These are phyloP conservation scores for thale cress (Arabidopsis thaliana) DNA, from an alignment of 345 rosid species.

Conservation along the genomic window DNA sequence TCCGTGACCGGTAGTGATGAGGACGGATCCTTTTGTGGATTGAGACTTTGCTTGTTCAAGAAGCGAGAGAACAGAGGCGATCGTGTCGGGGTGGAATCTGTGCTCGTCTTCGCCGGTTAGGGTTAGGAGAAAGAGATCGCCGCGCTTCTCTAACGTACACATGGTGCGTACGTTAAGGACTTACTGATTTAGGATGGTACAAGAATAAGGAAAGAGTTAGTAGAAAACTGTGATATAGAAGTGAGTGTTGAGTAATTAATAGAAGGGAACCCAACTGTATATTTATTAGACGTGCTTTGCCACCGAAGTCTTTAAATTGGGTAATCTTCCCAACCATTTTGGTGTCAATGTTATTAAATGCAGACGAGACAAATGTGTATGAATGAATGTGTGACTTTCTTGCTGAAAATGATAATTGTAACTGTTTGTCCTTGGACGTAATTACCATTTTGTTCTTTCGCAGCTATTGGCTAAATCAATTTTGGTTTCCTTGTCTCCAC, in stretches of 20 bases:
- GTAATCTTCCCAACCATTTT: constrained; percentile 43
- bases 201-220: background rate
- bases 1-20: constrained; percentile 69
- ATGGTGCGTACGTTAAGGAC: constrained; percentile 41
- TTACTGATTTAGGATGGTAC: constrained; percentile 2
- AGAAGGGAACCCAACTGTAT: constrained; percentile 12
- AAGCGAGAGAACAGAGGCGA: constrained; percentile 56
- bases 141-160: constrained; percentile 69
- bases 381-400: constrained; percentile 1
- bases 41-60: constrained; percentile 59
- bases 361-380: background rate
- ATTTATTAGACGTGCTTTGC: constrained; percentile 23
- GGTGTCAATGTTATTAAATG: constrained; percentile 26
- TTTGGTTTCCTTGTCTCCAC: background rate
- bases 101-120: constrained; percentile 70
- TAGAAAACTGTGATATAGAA: constrained; percentile 11
- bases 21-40: constrained; percentile 68
- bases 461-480: background rate
- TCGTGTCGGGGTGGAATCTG: constrained; percentile 58
- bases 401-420: background rate
- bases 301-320: constrained; percentile 30
- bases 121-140: constrained; percentile 63
- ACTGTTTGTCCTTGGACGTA: background rate
- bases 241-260: constrained; percentile 12
- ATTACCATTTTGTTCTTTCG: background rate